These are phyloP conservation scores for Zygoascus meyerae DNA, from an alignment of 1,139 yeast genomes.

Conservation along the genomic window DNA sequence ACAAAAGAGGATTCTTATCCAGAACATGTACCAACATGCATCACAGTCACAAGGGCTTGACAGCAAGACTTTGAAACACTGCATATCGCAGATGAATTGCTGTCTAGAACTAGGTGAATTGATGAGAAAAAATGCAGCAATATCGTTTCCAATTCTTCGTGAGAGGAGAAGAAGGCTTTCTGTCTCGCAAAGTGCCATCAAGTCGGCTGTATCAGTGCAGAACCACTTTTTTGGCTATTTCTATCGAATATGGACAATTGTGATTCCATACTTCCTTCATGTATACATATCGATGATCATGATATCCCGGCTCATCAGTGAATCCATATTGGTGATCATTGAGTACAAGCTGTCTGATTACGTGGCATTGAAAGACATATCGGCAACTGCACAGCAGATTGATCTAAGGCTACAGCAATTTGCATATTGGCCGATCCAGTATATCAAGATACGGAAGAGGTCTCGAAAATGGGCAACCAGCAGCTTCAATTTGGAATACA, in stretches of 20 bases:
- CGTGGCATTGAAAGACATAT: slow-evolving; percentile 39
- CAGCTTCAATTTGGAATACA: slow-evolving; percentile 56
- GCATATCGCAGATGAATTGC: slow-evolving; percentile 33
- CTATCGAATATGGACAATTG: slow-evolving; percentile 13
- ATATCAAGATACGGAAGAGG: slow-evolving; percentile 45
- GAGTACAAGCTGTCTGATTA: slow-evolving; percentile 29
- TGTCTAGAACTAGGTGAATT: slow-evolving; percentile 30
- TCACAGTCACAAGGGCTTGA: slow-evolving; percentile 12
- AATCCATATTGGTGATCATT: slow-evolving; percentile 35
- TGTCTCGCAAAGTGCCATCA: slow-evolving; percentile 25
- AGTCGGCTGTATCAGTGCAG: slow-evolving; percentile 25
- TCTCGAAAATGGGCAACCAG: slow-evolving; percentile 34
- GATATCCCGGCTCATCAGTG: slow-evolving; percentile 29
- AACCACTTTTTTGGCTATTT: slow-evolving; percentile 17
- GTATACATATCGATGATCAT: slow-evolving; percentile 20
- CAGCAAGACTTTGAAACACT: slow-evolving; percentile 18
- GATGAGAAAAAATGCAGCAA: slow-evolving; percentile 27
- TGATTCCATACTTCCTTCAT: slow-evolving; percentile 14
- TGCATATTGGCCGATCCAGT: slow-evolving; percentile 77
- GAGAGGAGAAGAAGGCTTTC: slow-evolving; percentile 19
- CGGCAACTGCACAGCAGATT: slow-evolving; percentile 69
- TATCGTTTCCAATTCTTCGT: slow-evolving; percentile 27
- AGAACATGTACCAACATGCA: slow-evolving; percentile 20
- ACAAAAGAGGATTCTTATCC: slow-evolving; percentile 18
- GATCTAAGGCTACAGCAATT: slow-evolving; percentile 75